phyloP scores from a whole-genome alignment of 2,329 filamentous ascomycete species.

The Cladosporium sp. region DNA sequence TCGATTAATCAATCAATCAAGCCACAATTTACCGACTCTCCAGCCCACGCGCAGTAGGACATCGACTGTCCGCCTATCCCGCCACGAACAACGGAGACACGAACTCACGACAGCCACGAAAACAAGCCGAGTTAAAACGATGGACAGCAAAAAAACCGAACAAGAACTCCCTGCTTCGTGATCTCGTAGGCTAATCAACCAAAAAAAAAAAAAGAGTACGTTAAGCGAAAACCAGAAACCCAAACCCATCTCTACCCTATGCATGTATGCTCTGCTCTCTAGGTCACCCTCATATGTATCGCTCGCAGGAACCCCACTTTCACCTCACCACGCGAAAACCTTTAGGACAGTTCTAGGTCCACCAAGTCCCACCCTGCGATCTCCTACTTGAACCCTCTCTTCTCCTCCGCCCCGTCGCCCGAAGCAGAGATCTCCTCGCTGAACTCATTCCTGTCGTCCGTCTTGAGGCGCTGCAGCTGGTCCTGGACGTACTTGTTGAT shows the following conservation, averaged over 20 bases:
- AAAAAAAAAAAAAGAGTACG: too few relatives aligned
- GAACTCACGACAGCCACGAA: too few relatives aligned
- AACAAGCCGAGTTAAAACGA: too few relatives aligned
- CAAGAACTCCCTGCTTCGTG: background rate
- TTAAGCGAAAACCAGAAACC: background rate
- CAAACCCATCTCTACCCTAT: background rate
- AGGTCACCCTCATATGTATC: background rate
- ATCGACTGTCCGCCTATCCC: too few relatives aligned
- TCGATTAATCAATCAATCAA: too few relatives aligned
- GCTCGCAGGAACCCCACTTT: background rate
- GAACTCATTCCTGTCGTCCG: slow-evolving; percentile 48
- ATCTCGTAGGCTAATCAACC: background rate
- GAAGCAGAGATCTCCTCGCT: slow-evolving; percentile 59
- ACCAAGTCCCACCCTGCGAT: background rate
- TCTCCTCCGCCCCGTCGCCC: slow-evolving; percentile 24
- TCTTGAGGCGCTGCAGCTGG: slow-evolving; percentile 68
- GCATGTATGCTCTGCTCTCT: background rate
- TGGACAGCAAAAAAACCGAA: too few relatives aligned
- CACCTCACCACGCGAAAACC: background rate
- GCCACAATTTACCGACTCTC: too few relatives aligned
- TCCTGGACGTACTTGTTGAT: slow-evolving; percentile 76
- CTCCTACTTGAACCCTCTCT: background rate
- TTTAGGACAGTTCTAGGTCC: background rate
- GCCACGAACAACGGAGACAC: too few relatives aligned
- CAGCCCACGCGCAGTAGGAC: too few relatives aligned